phyloP scores from a whole-genome alignment of 176 grass and related monocot genomes.

The Miscanthus lutarioriparius region DNA sequence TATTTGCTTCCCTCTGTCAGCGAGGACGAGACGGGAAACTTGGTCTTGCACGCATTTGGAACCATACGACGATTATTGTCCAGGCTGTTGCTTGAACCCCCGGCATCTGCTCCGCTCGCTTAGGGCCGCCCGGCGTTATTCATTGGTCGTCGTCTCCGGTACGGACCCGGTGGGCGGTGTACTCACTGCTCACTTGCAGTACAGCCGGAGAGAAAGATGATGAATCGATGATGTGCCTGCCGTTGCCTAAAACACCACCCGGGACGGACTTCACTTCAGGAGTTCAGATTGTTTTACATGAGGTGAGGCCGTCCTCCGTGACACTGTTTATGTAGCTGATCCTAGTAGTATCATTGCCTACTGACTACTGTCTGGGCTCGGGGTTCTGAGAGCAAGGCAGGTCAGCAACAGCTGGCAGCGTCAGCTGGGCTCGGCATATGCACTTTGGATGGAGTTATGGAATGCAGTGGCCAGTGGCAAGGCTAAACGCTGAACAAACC shows the following conservation, averaged over 20 bases:
- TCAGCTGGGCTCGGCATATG: not conserved
- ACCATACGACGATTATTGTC: conserved; percentile 2
- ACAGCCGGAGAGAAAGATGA: not conserved
- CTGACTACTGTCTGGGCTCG: not conserved
- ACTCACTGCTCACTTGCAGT: not conserved
- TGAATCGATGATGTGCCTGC: no score
- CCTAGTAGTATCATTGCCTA: not conserved
- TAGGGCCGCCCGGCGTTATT: not conserved
- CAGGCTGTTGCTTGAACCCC: conserved; percentile 10
- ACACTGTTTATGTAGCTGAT: not conserved
- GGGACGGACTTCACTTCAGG: not conserved
- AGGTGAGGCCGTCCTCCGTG: not conserved
- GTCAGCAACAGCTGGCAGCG: not conserved
- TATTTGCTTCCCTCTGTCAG: not conserved
- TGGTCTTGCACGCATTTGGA: not conserved
- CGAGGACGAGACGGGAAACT: not conserved
- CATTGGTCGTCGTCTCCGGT: not conserved
- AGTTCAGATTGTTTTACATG: not conserved
- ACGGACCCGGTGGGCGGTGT: not conserved
- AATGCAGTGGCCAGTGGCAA: not conserved
- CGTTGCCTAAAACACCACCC: no score
- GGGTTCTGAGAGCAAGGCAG: not conserved
- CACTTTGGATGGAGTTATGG: not conserved
- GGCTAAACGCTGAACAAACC: no score
- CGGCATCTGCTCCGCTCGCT: not conserved